Evolutionary conservation across 2,329 filamentous ascomycete species (phyloP).

Genomic region (Colletotrichum magnum): DNA sequence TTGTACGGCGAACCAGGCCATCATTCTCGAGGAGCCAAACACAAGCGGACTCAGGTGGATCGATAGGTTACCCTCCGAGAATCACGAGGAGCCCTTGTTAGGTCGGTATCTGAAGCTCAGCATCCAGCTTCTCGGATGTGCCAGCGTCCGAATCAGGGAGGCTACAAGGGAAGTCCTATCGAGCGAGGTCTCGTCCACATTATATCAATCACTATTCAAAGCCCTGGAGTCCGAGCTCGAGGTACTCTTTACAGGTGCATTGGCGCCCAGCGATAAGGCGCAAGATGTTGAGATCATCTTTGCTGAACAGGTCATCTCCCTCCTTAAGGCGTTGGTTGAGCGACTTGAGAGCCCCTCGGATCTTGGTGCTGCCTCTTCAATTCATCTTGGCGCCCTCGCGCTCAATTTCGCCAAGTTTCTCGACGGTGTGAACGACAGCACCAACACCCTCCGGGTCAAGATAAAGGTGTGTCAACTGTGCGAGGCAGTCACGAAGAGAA

Average conservation of each 20-base stretch:
- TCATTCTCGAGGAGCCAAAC: slow-evolving; percentile 70
- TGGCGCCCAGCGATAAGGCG: slow-evolving; percentile 65
- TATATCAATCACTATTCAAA: slow-evolving; percentile 75
- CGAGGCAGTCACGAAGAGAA: slow-evolving; percentile 75
- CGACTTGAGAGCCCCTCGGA: slow-evolving; percentile 75
- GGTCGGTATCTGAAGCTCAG: slow-evolving; percentile 73
- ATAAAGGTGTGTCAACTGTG: slow-evolving; percentile 79
- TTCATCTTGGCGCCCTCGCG: slow-evolving; percentile 74
- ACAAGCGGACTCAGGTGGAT: slow-evolving; percentile 75
- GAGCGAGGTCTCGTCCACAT: slow-evolving; percentile 72
- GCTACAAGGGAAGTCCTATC: slow-evolving; percentile 77
- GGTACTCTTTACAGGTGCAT: slow-evolving; percentile 70
- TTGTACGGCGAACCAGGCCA: slow-evolving; percentile 72
- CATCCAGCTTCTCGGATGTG: slow-evolving; percentile 75
- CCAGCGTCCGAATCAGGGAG: slow-evolving; percentile 75
- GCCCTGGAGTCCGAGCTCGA: slow-evolving; percentile 76
- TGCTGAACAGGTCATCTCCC: slow-evolving; percentile 75
- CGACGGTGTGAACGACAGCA: slow-evolving; percentile 69
- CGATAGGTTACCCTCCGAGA: slow-evolving; percentile 71
- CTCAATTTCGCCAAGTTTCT: slow-evolving; percentile 78
- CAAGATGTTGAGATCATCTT: slow-evolving; percentile 75
- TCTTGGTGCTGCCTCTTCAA: slow-evolving; percentile 71
- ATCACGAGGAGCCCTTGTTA: slow-evolving; percentile 72
- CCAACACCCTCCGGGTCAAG: slow-evolving; percentile 73
- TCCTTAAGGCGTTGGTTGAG: slow-evolving; percentile 75